Evolutionary conservation across 2,329 filamentous ascomycete genomes (phyloP).

Genomic region (Talaromyces rugulosus): DNA sequence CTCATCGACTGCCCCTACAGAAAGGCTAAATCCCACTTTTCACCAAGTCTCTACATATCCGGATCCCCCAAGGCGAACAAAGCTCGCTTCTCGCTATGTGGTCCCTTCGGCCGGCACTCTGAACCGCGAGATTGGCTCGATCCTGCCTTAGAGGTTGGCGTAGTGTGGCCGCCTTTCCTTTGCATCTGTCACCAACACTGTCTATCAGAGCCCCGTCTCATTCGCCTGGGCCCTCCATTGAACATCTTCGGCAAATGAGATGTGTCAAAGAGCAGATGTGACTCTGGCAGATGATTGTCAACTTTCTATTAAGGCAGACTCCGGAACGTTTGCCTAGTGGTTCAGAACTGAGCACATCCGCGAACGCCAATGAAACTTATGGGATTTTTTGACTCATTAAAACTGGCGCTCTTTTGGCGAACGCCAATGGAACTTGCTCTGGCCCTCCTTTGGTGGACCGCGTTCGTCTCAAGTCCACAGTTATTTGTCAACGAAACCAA

Average conservation of each 20-base stretch:
- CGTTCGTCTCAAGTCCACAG: not conserved
- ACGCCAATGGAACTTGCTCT: no score
- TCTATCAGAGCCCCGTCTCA: conserved; percentile 2
- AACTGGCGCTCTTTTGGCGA: not conserved
- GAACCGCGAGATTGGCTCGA: conserved; percentile 3
- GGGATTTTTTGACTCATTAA: not conserved
- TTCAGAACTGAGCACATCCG: not conserved
- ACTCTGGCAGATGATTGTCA: not conserved
- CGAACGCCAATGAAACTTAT: not conserved
- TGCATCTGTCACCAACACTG: conserved; percentile 14
- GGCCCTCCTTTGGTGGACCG: not conserved
- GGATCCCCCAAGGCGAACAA: not conserved
- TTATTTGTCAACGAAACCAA: not conserved
- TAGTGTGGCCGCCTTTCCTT: conserved; percentile 4
- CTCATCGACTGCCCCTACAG: conserved; percentile 9
- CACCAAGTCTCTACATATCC: not conserved
- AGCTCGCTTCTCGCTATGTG: conserved; percentile 5
- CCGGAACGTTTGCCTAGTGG: not conserved
- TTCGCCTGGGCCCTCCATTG: conserved; percentile 8
- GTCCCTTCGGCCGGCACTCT: conserved; percentile 2
- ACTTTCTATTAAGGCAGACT: conserved; percentile 8
- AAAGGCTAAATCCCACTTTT: conserved; percentile 9
- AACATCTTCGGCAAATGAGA: not conserved
- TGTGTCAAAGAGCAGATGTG: not conserved
- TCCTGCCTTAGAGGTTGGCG: conserved; percentile 2